Conservation (phyloP, 2,329 filamentous ascomycete genomes). For the Aspergillus pseudoterreus region DNA sequence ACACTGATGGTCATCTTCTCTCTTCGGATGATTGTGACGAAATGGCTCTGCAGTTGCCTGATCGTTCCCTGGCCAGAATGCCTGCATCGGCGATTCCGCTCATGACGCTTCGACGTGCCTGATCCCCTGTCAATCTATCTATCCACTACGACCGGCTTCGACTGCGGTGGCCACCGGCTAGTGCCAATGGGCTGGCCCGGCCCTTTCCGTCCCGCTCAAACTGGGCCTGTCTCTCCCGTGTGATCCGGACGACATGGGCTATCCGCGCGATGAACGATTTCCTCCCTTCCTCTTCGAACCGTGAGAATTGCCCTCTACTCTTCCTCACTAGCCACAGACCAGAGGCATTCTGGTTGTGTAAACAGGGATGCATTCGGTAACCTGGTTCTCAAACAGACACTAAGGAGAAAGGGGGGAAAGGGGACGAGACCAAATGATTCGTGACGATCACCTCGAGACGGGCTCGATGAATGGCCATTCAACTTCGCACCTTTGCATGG, state of each 20-base stretch:
- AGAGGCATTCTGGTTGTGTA: conserved; percentile 1
- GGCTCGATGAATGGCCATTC: conserved; percentile 19
- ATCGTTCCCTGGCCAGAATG: conserved; percentile 6
- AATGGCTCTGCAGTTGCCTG: conserved; percentile 4
- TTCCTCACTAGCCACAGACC: background rate
- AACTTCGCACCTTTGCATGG: conserved; percentile 23
- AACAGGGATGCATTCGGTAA: conserved; percentile 3
- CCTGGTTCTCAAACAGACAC: conserved; percentile 4
- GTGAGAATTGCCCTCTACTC: background rate
- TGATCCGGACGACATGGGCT: conserved; percentile 3
- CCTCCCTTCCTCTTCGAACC: too few relatives aligned
- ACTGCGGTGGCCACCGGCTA: background rate
- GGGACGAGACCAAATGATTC: conserved; percentile 11
- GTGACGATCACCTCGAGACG: conserved; percentile 23
- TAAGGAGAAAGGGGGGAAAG: conserved; percentile 4
- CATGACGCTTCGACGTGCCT: conserved; percentile 4
- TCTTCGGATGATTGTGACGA: conserved; percentile 3
- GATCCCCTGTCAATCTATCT: conserved; percentile 13
- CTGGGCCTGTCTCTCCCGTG: conserved; percentile 15
- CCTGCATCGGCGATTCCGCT: conserved; percentile 11
- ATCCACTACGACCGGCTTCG: conserved; percentile 6
- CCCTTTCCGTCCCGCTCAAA: conserved; percentile 34
- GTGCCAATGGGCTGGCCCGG: conserved; percentile 25
- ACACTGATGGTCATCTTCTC: too few relatives aligned
- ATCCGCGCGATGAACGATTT: background rate